phyloP scores from a whole-genome alignment of 139 green algal species.

The Coccomyxa sp. region DNA sequence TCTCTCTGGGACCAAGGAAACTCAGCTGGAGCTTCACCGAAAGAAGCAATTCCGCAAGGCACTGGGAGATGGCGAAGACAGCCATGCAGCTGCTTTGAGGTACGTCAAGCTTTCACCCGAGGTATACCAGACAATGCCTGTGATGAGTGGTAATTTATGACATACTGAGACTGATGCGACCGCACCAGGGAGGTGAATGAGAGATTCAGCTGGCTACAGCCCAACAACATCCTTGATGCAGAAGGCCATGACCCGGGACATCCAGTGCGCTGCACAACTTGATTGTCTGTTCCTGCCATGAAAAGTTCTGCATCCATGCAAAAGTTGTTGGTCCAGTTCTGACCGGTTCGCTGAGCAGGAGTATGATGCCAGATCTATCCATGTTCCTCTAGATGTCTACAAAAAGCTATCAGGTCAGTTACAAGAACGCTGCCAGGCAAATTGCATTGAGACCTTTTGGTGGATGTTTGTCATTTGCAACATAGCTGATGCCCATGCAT shows the following conservation, averaged over 20 bases:
- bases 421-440: neutral
- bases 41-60: slow-evolving; percentile 4
- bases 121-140: neutral
- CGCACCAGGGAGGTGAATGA: slow-evolving; percentile 15
- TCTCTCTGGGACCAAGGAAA: too few species aligned
- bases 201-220: slow-evolving; percentile 17
- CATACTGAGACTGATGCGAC: neutral
- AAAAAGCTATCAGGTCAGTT: slow-evolving; percentile 22
- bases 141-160: neutral
- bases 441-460: neutral
- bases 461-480: neutral
- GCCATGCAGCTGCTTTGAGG: slow-evolving; percentile 6
- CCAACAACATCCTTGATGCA: slow-evolving; percentile 10
- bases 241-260: slow-evolving; percentile 7
- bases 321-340: neutral
- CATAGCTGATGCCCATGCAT: neutral
- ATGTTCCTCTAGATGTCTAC: slow-evolving; percentile 13
- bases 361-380: slow-evolving; percentile 23
- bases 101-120: neutral
- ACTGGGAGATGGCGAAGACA: slow-evolving; percentile 14
- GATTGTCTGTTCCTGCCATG: neutral
- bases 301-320: neutral
- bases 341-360: slow-evolving; percentile 1
- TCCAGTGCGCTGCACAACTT: neutral
- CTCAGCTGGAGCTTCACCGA: too few species aligned